Conservation (phyloP, 345 rosid genomes). For the Syzygium aqueum region DNA sequence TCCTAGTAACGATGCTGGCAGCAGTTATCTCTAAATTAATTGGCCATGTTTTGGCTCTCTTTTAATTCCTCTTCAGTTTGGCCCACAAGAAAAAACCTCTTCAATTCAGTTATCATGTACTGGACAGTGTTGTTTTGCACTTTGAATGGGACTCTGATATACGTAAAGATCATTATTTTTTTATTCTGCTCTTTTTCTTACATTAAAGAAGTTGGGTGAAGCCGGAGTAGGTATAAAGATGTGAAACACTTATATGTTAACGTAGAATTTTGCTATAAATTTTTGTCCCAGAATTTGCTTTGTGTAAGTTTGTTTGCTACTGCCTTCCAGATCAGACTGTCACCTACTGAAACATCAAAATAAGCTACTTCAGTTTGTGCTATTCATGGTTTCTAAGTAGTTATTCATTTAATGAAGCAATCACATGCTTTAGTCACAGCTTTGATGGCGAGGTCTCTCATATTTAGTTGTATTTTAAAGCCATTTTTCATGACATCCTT, state of each 20-base stretch:
- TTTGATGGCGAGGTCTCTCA: neutral
- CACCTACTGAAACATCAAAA: neutral
- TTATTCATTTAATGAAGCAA: neutral
- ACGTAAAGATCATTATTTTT: neutral
- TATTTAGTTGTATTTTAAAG: neutral
- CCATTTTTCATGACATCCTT: neutral
- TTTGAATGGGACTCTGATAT: neutral
- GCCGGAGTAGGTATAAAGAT: neutral
- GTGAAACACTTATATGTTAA: neutral
- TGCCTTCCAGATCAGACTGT: neutral
- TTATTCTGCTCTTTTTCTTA: neutral
- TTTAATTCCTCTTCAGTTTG: neutral
- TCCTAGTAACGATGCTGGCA: neutral
- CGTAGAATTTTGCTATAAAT: neutral
- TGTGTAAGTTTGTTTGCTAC: neutral
- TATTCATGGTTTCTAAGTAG: neutral
- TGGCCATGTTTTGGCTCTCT: neutral
- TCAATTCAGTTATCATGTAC: neutral
- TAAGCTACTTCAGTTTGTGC: neutral
- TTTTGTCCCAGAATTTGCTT: neutral
- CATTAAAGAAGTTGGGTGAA: neutral
- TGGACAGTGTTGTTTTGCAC: neutral
- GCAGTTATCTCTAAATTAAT: neutral
- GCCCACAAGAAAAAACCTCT: neutral
- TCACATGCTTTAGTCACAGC: neutral